Percentiles rank a stretch among this genome's conserved stretches.
Evolutionary conservation across 768 basidiomycete genomes (phyloP).

Genomic region (Panaeolus papilionaceus): DNA sequence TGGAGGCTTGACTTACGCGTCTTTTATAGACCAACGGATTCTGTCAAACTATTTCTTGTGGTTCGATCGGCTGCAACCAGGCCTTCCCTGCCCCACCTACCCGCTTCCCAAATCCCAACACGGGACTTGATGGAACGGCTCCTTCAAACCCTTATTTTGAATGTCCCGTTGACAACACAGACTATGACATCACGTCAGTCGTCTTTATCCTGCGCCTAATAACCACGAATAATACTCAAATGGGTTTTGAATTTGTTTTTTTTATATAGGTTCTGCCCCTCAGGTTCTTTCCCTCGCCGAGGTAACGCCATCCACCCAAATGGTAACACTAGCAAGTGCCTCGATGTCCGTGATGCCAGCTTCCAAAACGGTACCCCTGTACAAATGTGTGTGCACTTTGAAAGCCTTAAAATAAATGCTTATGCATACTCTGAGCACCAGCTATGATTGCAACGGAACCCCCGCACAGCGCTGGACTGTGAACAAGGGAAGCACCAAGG

Average conservation of each 20-base stretch:
- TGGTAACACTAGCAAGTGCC: conserved; percentile 33
- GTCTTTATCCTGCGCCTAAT: background rate
- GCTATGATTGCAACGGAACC: conserved; percentile 41
- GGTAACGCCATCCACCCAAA: conserved; percentile 37
- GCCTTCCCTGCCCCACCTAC: conserved; percentile 3
- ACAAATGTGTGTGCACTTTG: conserved; percentile 34
- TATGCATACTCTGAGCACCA: conserved; percentile 16
- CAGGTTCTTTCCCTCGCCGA: conserved; percentile 26
- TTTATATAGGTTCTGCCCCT: conserved; percentile 31
- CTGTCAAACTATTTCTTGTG: conserved; percentile 1
- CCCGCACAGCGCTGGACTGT: conserved; percentile 39
- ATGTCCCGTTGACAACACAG: background rate
- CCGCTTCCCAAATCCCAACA: conserved; percentile 3
- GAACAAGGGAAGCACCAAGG: conserved; percentile 32
- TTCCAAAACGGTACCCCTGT: conserved; percentile 41
- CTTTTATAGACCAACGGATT: conserved; percentile 4
- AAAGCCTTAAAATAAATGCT: background rate
- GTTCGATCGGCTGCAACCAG: background rate
- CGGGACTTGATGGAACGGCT: background rate
- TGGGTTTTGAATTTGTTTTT: background rate
- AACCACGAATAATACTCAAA: background rate
- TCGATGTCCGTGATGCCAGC: conserved; percentile 39
- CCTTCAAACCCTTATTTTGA: background rate
- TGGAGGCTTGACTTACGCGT: background rate
- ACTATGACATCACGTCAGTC: conserved; percentile 6